These are phyloP conservation scores for Kondoa malvinella DNA, from an alignment of 768 basidiomycete species.

Conservation along the genomic window DNA sequence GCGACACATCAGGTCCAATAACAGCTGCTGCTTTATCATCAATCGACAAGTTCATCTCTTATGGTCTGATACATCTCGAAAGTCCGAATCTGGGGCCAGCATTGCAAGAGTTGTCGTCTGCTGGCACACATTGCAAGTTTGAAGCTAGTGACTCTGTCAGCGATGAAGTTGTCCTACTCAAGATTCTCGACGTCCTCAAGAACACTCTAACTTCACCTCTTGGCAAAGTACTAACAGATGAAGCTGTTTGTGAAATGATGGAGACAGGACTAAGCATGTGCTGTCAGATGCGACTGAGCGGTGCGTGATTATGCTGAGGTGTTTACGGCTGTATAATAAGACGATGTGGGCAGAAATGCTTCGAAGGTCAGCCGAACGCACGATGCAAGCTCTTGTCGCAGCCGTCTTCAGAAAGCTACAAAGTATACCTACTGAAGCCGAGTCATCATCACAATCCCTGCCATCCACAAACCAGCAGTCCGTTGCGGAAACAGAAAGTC, in stretches of 20 bases:
- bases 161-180: conserved; percentile 85
- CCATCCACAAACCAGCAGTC: too few relatives aligned
- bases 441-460: neutral
- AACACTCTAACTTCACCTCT: conserved; percentile 36
- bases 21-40: conserved; percentile 83
- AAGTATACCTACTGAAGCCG: conserved; percentile 15
- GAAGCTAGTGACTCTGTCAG: conserved; percentile 94
- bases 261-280: conserved; percentile 94
- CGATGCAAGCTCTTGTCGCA: conserved; percentile 73
- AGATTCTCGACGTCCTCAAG: conserved; percentile 56
- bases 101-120: conserved; percentile 65
- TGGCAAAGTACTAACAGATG: conserved; percentile 61
- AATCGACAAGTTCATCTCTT: conserved; percentile 72
- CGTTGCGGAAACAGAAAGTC: conserved; percentile 4
- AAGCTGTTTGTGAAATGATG: conserved; percentile 94
- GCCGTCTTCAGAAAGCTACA: conserved; percentile 56
- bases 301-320: conserved; percentile 43
- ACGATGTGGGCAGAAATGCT: conserved; percentile 48
- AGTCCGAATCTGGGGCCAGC: conserved; percentile 47
- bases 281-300: conserved; percentile 89
- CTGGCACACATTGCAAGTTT: conserved; percentile 91
- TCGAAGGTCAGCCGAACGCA: conserved; percentile 67
- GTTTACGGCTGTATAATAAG: too few relatives aligned
- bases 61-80: conserved; percentile 47
- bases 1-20: conserved; percentile 88